Evolutionary conservation across 768 basidiomycete species (phyloP).

Genomic region (Suillus cothurnatus): DNA sequence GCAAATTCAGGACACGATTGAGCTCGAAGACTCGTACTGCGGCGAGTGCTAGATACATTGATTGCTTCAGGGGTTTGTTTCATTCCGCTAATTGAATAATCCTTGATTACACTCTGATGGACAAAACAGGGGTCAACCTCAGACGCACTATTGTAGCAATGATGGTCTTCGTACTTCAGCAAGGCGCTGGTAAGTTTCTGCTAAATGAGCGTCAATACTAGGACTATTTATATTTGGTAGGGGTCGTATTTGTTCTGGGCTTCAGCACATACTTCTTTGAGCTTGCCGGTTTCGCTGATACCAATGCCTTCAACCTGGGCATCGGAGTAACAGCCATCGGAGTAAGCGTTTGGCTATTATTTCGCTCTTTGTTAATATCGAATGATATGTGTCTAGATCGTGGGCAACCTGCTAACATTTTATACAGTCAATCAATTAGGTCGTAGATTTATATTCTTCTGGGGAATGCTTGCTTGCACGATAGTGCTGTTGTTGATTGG

Average conservation of each 20-base stretch:
- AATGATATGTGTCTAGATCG: slow-evolving; percentile 15
- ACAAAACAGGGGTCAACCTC: slow-evolving; percentile 20
- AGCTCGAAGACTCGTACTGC: slow-evolving; percentile 32
- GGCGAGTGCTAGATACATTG: slow-evolving; percentile 28
- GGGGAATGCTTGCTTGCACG: slow-evolving; percentile 28
- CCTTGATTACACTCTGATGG: background rate
- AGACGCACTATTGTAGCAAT: slow-evolving; percentile 30
- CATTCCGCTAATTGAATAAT: background rate
- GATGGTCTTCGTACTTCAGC: slow-evolving; percentile 35
- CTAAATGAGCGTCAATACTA: background rate
- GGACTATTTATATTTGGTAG: slow-evolving; percentile 11
- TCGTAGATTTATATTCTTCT: slow-evolving; percentile 29
- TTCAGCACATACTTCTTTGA: slow-evolving; percentile 38
- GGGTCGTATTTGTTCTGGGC: slow-evolving; percentile 30
- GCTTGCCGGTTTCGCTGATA: slow-evolving; percentile 33
- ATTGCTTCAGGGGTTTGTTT: slow-evolving; percentile 33
- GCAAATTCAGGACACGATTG: slow-evolving; percentile 33
- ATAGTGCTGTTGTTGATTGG: slow-evolving; percentile 27
- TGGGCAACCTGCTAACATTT: slow-evolving; percentile 30
- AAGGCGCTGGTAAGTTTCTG: slow-evolving; percentile 21
- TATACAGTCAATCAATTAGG: slow-evolving; percentile 27
- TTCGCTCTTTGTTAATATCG: background rate
- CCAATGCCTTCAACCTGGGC: slow-evolving; percentile 35
- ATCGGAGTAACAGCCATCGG: slow-evolving; percentile 31
- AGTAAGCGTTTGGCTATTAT: slow-evolving; percentile 12